Base-by-base conservation (phyloP, 192 early-diverging fungal species). In the Backusella tuberculispora region DNA sequence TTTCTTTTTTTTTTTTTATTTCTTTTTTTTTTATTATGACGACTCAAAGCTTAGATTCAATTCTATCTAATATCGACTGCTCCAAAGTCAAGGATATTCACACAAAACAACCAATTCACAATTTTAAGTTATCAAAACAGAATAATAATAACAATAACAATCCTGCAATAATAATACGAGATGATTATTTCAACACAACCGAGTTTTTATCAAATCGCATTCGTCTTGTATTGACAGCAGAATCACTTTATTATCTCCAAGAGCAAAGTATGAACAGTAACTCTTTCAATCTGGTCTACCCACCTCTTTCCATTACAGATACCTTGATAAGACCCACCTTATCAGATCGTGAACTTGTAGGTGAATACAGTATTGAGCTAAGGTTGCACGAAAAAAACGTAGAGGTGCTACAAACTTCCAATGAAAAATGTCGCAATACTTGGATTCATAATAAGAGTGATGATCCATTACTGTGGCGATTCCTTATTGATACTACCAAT, bases 341-440 rank as follows among this genome's bases (percentile, higher is more conserved):
- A 60, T 19, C 26, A 60, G 53, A 60, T 60, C 53, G 53, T 60
- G 53, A 60, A 60, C 21, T 60, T 26, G 26, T 60, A 24, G 53
- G 53, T 24, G 53, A 60, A 60, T 60, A 60, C 53, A 60, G 53
- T 24, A 26, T 60, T 60, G 53, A 60, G 26, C 53, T 60, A 60
- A 60, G 19, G 21, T n/a, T 60, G 53, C 53, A 60, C 21, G 53
- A 60, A 60, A 60, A 60, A 60, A 60, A 60, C n/a, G 24, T 60
- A 9, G 17, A 60, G n/a, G 19, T 60, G 12, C 24, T 60, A 26
- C 53, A 60, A 60, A 60, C 53, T 26, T 19, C 53, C 53, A 24
- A 60, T 60, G 10, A 60, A 60, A 60, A 24, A 26, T 60, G 21
- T 24, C 53, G 53, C 12, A 60, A 60, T 60, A 19, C 21, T 12